Percentiles rank a stretch among this genome's conserved stretches.
These are phyloP conservation scores for Achlya hypogyna DNA, from an alignment of 352 stramenopile genomes.

Conservation along the genomic window DNA sequence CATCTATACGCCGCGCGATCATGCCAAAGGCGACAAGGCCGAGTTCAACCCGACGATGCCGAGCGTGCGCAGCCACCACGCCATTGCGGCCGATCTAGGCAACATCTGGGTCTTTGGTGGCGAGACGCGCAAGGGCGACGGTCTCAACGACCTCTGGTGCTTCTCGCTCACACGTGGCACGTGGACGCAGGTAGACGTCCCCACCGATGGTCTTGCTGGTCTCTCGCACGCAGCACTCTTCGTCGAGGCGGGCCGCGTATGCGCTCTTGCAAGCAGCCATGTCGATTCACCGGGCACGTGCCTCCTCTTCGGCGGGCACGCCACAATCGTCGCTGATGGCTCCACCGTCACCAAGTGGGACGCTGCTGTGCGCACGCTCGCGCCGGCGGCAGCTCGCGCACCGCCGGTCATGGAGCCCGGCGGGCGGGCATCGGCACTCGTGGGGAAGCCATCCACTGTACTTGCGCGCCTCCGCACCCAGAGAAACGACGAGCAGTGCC, in stretches of 20 bases:
- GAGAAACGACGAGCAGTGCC: constrained; percentile 35
- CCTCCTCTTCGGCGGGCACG: constrained; percentile 4
- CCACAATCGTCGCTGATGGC: background rate
- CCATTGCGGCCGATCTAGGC: constrained; percentile 63
- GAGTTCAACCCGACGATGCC: constrained; percentile 44
- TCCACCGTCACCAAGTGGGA: background rate
- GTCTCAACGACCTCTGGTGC: constrained; percentile 66
- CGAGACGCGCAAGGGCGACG: constrained; percentile 31
- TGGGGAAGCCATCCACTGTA: constrained; percentile 10
- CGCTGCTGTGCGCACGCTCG: background rate
- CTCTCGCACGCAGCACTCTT: constrained; percentile 34
- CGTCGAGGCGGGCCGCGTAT: constrained; percentile 27
- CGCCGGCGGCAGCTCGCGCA: background rate
- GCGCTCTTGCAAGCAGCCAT: background rate
- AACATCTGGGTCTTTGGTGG: constrained; percentile 80
- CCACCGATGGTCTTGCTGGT: constrained; percentile 45
- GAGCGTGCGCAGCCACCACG: constrained; percentile 49
- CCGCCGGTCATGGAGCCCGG: background rate
- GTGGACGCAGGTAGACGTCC: constrained; percentile 51
- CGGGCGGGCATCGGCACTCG: background rate
- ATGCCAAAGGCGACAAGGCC: constrained; percentile 3
- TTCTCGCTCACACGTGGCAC: constrained; percentile 59
- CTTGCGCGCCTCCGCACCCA: background rate
- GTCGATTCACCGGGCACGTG: background rate
- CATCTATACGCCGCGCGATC: constrained; percentile 32